phyloP scores from a whole-genome alignment of 1,139 yeast genomes.

The Trichomonascaceae sp. region DNA sequence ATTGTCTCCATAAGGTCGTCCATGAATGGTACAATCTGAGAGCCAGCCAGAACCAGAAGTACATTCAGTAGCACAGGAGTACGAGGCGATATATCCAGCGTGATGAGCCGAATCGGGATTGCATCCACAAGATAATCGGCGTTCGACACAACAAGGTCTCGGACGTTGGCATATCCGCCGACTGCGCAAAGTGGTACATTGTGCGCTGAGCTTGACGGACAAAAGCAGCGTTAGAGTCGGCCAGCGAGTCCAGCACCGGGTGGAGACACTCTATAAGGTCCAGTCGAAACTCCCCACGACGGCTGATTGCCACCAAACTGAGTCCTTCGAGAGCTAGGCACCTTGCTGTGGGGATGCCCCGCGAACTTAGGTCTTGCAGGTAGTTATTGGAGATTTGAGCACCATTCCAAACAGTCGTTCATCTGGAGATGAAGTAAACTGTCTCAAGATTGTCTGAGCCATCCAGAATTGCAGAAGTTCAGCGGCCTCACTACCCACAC shows the following conservation, averaged over 20 bases:
- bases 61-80: conserved; percentile 59
- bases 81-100: conserved; percentile 59
- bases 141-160: conserved; percentile 45
- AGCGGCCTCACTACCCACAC: too few relatives aligned
- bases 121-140: conserved; percentile 74
- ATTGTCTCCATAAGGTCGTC: conserved; percentile 62
- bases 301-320: conserved; percentile 26
- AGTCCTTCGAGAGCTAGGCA: conserved; percentile 23
- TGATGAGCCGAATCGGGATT: conserved; percentile 51
- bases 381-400: too few relatives aligned
- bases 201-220: conserved; percentile 37
- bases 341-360: conserved; percentile 2
- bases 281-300: conserved; percentile 31
- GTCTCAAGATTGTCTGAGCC: too few relatives aligned
- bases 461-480: too few relatives aligned
- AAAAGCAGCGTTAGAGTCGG: conserved; percentile 32
- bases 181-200: conserved; percentile 34
- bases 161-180: conserved; percentile 46
- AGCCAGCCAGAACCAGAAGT: conserved; percentile 57
- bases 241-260: conserved; percentile 42
- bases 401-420: too few relatives aligned
- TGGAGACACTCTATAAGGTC: conserved; percentile 44
- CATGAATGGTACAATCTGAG: conserved; percentile 48
- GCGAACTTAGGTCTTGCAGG: too few relatives aligned
- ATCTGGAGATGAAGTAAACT: too few relatives aligned